Conservation (phyloP, 495 filamentous ascomycete genomes). For the Podospora anserina region DNA sequence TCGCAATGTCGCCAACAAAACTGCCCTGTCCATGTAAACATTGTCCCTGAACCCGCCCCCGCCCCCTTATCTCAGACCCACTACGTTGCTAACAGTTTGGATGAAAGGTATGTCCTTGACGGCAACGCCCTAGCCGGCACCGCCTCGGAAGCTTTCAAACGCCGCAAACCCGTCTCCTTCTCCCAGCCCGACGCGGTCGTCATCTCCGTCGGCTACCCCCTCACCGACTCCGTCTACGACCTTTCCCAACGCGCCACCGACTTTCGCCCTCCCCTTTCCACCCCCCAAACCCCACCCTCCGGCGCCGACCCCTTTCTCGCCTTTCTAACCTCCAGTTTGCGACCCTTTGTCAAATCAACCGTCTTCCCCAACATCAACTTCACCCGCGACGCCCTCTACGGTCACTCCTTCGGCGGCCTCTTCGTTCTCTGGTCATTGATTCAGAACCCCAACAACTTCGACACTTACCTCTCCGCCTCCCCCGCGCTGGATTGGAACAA, state of each 20-base stretch:
- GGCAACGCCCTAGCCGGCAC: conserved; percentile 11
- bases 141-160: conserved; percentile 11
- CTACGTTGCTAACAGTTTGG: background rate
- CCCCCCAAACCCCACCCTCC: conserved; percentile 1
- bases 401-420: conserved; percentile 15
- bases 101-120: conserved; percentile 5
- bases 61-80: background rate
- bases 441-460: background rate
- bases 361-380: conserved; percentile 7
- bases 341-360: background rate
- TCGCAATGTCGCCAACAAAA: background rate
- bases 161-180: conserved; percentile 7
- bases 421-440: conserved; percentile 8
- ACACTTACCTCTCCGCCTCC: conserved; percentile 1
- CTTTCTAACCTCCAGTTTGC: background rate
- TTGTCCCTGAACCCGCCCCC: background rate
- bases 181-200: conserved; percentile 15
- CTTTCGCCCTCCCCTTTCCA: conserved; percentile 2
- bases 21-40: background rate
- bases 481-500: conserved; percentile 11
- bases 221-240: conserved; percentile 14
- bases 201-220: conserved; percentile 14
- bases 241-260: conserved; percentile 9
- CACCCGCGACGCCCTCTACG: conserved; percentile 7
- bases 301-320: background rate